Evolutionary conservation across 2,329 filamentous ascomycete species (phyloP).

Genomic region (Xylaria sp.): DNA sequence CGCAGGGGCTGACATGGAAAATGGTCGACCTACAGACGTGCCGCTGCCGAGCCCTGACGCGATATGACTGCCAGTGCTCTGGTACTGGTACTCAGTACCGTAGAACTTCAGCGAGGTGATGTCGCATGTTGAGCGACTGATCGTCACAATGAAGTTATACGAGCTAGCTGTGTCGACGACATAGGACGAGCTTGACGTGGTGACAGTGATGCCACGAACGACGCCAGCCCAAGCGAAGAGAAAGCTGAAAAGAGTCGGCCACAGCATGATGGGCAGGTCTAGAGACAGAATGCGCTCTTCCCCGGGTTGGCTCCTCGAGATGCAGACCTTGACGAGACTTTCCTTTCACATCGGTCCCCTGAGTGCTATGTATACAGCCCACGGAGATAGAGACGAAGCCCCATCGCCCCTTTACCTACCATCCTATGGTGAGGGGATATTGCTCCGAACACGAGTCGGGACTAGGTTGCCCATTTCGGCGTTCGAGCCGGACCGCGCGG

Average conservation of each 20-base stretch:
- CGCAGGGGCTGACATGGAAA: conserved; percentile 51
- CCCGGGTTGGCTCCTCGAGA: conserved; percentile 9
- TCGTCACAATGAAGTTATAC: conserved; percentile 46
- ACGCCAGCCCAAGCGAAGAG: conserved; percentile 43
- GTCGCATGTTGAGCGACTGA: conserved; percentile 58
- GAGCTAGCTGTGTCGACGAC: conserved; percentile 46
- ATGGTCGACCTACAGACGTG: conserved; percentile 44
- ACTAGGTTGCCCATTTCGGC: conserved; percentile 26
- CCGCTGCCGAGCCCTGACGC: conserved; percentile 62
- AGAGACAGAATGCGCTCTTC: conserved; percentile 20
- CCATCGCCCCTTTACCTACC: conserved; percentile 14
- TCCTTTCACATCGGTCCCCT: background rate
- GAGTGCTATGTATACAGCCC: conserved; percentile 31
- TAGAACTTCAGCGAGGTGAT: conserved; percentile 64
- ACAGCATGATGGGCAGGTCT: conserved; percentile 36
- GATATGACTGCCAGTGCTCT: conserved; percentile 61
- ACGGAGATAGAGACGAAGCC: conserved; percentile 2
- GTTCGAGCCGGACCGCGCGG: conserved; percentile 12
- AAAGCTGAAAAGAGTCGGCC: conserved; percentile 35
- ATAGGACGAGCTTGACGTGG: conserved; percentile 40
- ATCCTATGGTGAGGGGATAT: conserved; percentile 16
- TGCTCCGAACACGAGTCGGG: conserved; percentile 34
- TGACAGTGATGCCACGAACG: conserved; percentile 45
- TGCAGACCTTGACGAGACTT: conserved; percentile 22
- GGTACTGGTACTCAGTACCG: conserved; percentile 62